phyloP scores from a whole-genome alignment of 768 basidiomycete species.

The Suillus subluteus region DNA sequence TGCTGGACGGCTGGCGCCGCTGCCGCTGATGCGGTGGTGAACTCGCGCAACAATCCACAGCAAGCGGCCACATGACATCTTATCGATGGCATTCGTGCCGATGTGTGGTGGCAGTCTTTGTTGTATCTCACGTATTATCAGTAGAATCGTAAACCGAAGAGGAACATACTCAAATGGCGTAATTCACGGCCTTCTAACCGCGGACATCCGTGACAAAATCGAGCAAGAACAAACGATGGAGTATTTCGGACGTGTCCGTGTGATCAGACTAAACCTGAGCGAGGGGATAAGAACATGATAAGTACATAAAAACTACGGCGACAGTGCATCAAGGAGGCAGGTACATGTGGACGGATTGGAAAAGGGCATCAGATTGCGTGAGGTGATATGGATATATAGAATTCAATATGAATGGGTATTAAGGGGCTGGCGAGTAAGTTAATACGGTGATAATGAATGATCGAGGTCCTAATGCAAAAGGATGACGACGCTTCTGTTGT shows the following conservation, averaged over 20 bases:
- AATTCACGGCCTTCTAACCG: conserved; percentile 25
- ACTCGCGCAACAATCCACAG: neutral
- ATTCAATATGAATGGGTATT: conserved; percentile 40
- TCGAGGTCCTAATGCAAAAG: conserved; percentile 41
- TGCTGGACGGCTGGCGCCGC: neutral
- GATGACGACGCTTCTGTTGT: conserved; percentile 36
- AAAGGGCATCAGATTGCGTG: conserved; percentile 26
- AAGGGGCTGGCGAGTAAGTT: conserved; percentile 40
- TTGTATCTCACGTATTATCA: conserved; percentile 4
- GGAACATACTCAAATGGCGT: conserved; percentile 1
- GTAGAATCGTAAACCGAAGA: conserved; percentile 1
- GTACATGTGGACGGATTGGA: conserved; percentile 27
- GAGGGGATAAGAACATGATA: conserved; percentile 17
- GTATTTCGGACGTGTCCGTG: conserved; percentile 1
- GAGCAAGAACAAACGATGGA: neutral
- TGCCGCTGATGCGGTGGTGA: conserved; percentile 1
- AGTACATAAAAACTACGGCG: conserved; percentile 35
- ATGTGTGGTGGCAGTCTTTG: neutral
- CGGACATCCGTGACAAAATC: conserved; percentile 29
- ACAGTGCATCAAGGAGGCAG: conserved; percentile 25
- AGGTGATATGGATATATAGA: conserved; percentile 31
- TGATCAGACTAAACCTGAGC: conserved; percentile 6
- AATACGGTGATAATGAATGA: conserved; percentile 39
- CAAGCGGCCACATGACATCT: conserved; percentile 1
- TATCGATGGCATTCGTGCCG: neutral